Percentiles rank a stretch among this genome's conserved stretches.
Conservation (phyloP, 179 eudicot species). For the Carnegiea gigantea region DNA sequence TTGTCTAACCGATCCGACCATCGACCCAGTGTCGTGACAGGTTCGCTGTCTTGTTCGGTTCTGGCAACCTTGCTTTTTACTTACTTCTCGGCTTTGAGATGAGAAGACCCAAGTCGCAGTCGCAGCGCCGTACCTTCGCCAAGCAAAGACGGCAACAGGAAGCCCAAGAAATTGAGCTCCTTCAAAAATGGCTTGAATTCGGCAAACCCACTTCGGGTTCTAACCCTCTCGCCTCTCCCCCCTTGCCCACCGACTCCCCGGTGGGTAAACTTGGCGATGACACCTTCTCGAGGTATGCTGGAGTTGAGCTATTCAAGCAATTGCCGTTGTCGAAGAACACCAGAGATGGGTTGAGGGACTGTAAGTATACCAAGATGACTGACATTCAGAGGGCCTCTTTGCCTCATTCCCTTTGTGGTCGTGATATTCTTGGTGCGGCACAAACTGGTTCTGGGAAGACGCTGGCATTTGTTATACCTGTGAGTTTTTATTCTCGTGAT, state of each 20-base stretch:
- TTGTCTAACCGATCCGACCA: too few species aligned
- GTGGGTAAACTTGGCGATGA: slow-evolving; percentile 47
- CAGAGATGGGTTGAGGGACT: slow-evolving; percentile 60
- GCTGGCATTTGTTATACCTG: slow-evolving; percentile 83
- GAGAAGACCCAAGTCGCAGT: slow-evolving; percentile 43
- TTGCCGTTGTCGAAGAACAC: slow-evolving; percentile 75
- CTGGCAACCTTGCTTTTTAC: too few species aligned
- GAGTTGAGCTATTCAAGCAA: slow-evolving; percentile 55
- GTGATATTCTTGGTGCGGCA: slow-evolving; percentile 95
- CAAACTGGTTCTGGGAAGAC: slow-evolving; percentile 96
- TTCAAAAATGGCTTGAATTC: slow-evolving; percentile 65
- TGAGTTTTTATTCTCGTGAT: slow-evolving; percentile 31
- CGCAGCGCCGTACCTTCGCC: slow-evolving; percentile 28
- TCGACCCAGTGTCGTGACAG: too few species aligned
- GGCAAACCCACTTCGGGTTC: slow-evolving; percentile 65
- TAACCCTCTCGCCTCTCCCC: slow-evolving; percentile 67
- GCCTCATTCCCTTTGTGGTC: slow-evolving; percentile 82
- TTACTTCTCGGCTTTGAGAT: slow-evolving; percentile 15
- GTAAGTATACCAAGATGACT: slow-evolving; percentile 55
- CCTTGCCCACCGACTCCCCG: slow-evolving; percentile 44
- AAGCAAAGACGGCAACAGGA: slow-evolving; percentile 48
- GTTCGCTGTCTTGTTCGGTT: too few species aligned
- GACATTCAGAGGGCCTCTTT: slow-evolving; percentile 82
- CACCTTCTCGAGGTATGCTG: slow-evolving; percentile 63
- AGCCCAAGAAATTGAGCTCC: slow-evolving; percentile 57